Base-by-base conservation (phyloP, 2,329 filamentous ascomycete genomes). In the Fusarium chaquense region DNA sequence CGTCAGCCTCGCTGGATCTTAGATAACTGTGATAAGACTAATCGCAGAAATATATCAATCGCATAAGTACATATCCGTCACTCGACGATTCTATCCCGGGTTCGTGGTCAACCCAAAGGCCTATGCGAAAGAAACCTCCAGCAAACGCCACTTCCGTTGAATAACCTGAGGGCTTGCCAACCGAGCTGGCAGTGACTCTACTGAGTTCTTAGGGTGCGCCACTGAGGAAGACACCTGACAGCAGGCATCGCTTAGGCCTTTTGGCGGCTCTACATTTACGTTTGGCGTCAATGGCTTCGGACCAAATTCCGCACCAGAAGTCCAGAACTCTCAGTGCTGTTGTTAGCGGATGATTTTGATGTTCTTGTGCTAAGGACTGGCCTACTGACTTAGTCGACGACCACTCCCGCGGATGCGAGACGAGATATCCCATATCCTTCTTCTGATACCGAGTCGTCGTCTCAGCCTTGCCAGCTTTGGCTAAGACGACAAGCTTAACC, bases 401-500 rank as follows among this genome's bases (percentile, higher is more conserved):
- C 52, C 44, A 40, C 26, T 54, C 36, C 50, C 12, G 45, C 62
- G 69, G 66, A 62, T 47, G 59, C 43, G 51, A 54, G 53, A 62
- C 57, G 54, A 58, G 40, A 56, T 60, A 65, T 66, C 65, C 71
- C 56, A 54, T 51, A 52, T 55, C 55, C 51, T 52, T 55, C 40
- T 60, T 54, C 30, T 57, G 64, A 57, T 50, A 64, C 61, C 55
- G 58, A 71, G 60, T 64, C 58, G 54, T 62, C 62, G 56, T 75
- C 73, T 75, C 73, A 75, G 71, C 73, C 73, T 74, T 75, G 69
- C 65, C 73, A 65, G 61, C 49, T 55, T 60, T 60, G 55, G 70
- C 54, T 53, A 65, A 58, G 28, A 44, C 30, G 41, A 58, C 54
- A 59, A 47, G 38, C 41, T 49, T 22, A 35, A 38, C 60, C 38